Evolutionary conservation across 208 protist species (phyloP).

Genomic region (Spongospora subterranea): DNA sequence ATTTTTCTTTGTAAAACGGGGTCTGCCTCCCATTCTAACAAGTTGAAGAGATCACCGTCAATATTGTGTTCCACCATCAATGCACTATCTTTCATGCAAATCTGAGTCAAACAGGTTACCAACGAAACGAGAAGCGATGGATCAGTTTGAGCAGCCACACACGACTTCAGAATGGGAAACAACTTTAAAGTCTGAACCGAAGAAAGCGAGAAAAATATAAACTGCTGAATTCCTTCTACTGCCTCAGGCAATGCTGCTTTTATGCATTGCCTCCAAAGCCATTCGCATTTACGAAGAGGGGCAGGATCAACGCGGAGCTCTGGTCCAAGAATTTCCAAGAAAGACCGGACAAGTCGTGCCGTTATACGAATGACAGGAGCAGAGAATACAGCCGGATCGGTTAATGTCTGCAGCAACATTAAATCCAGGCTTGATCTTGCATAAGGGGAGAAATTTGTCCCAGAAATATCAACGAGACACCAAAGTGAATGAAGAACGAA

Average conservation of each 20-base stretch:
- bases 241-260: not conserved
- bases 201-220: not conserved
- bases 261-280: not conserved
- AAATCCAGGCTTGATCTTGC: not conserved
- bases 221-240: not conserved
- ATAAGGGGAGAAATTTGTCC: constrained; percentile 16
- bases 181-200: not conserved
- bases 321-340: constrained; percentile 22
- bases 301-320: not conserved
- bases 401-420: not conserved
- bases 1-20: not conserved
- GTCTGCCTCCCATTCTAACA: not conserved
- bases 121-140: not conserved
- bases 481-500: not conserved
- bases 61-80: constrained; percentile 5
- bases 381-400: not conserved
- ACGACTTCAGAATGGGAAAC: not conserved
- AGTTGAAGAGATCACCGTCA: not conserved
- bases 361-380: not conserved
- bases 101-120: not conserved
- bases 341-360: not conserved
- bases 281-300: constrained; percentile 10
- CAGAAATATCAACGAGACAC: constrained; percentile 3
- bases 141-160: not conserved
- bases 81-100: not conserved